Evolutionary conservation across 768 basidiomycete species (phyloP), one percentile per base, ranked within the genome.

Genomic region (Podaxis sp.): DNA sequence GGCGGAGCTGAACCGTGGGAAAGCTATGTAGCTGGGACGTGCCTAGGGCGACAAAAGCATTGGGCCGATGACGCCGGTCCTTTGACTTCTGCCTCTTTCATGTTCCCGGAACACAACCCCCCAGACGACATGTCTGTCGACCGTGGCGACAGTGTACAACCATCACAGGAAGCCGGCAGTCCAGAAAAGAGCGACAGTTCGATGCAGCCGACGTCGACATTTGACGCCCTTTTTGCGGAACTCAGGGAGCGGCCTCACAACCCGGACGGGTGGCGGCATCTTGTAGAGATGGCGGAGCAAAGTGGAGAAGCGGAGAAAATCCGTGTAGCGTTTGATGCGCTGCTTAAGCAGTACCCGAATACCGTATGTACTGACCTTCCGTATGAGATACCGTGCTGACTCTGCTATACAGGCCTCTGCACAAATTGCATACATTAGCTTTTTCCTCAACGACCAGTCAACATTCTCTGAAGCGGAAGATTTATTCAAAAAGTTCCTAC

Each of bases 321-420:
- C 66, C 86, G 92, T 65, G 82, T 85, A 50, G 86, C 90, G 15
- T 98, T 93, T 74, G 90, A 94, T 69, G 87, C 84, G 46, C 79
- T 98, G 66, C 82, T 96, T 61, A 85, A 87, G 70, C 87, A 87
- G 56, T 96, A 92, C 74, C 96, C 96, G 20, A 96, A 96, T 74
- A 94, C 91, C 68, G 95, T 98, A 78, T 81, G 91, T 86, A 22
- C 15, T 17, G 2, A 11, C 20, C 24, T 13, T 24, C 30, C 20
- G 36, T 30, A 17, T 37, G 28, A 10, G 49, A 40, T 48, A 28
- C 37, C 48, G 20, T 38, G 26, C 48, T 60, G 55, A 63, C n/a
- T 52, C 37, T 55, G n/a, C 40, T 49, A 33, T 63, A 65, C 73
- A 94, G 93, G 84, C 89, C 7, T 84, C 89, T 10, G 90, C 91